These are phyloP conservation scores for Malassezia equina DNA, from an alignment of 1,284 basidiomycete species.

Conservation along the genomic window DNA sequence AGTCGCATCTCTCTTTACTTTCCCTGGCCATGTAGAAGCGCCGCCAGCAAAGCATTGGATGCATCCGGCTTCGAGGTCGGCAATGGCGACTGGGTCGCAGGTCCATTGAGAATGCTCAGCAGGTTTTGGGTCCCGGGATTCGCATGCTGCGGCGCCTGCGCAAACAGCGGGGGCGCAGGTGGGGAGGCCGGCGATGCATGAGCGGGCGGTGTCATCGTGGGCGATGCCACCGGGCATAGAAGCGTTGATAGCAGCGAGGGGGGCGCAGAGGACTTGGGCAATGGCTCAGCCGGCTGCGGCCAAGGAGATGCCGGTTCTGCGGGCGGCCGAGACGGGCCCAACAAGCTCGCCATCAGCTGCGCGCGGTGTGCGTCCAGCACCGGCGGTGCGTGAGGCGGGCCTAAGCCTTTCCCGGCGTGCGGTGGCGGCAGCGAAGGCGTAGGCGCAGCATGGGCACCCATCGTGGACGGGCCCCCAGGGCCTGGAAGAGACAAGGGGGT, in stretches of 20 bases:
- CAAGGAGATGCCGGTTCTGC: background rate
- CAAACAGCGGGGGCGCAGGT: background rate
- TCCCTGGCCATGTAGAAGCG: constrained; percentile 7
- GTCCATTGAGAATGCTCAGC: constrained; percentile 3
- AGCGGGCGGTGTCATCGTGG: too few species aligned
- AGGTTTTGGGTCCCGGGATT: background rate
- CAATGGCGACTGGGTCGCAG: background rate
- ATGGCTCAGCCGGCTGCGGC: background rate
- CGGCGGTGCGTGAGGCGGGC: background rate
- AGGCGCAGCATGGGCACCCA: too few species aligned
- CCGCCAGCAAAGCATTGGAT: constrained; percentile 10
- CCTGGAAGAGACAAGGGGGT: too few species aligned
- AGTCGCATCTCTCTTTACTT: background rate
- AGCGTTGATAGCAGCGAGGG: background rate
- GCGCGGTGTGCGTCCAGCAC: background rate
- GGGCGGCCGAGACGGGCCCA: background rate
- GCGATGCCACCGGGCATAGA: background rate
- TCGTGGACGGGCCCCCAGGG: too few species aligned
- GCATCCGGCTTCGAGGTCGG: background rate
- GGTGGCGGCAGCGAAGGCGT: too few species aligned
- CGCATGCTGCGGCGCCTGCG: background rate
- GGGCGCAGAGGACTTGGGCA: background rate
- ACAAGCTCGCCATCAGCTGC: background rate
- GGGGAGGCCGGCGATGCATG: background rate
- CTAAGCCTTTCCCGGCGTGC: too few species aligned